Conservation (phyloP, 257 asterid species). For the Pogostemon cablin region DNA sequence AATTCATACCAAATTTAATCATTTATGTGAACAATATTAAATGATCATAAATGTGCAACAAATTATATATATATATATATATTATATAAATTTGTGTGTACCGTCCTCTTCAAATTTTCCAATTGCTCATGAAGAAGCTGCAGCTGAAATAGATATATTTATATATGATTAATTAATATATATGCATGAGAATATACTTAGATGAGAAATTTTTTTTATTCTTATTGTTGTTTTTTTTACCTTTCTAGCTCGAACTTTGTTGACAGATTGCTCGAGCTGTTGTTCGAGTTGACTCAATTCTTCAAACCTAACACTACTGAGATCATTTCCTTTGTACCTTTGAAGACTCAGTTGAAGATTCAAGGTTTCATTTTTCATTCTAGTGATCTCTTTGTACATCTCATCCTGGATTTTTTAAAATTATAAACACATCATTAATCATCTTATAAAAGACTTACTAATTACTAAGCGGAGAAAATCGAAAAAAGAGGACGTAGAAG, state of each 20-base stretch:
- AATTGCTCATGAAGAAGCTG: constrained; percentile 76
- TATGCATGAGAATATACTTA: too few species aligned
- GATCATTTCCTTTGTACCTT: constrained; percentile 70
- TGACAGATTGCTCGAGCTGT: constrained; percentile 57
- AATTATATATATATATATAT: background rate
- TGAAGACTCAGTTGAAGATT: constrained; percentile 73
- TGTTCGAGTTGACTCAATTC: constrained; percentile 64
- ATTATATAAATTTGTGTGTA: constrained; percentile 19
- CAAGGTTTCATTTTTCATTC: constrained; percentile 61
- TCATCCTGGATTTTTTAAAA: constrained; percentile 45
- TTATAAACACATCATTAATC: background rate
- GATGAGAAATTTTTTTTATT: too few species aligned
- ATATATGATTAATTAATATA: too few species aligned
- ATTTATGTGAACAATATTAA: background rate
- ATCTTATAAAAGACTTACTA: too few species aligned
- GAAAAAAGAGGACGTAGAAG: too few species aligned
- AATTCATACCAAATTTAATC: background rate
- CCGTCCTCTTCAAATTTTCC: constrained; percentile 80
- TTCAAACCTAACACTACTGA: constrained; percentile 54
- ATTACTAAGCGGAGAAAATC: too few species aligned
- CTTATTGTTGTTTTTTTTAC: constrained; percentile 32
- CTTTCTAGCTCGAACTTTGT: constrained; percentile 74
- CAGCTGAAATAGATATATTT: constrained; percentile 40
- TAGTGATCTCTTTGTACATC: constrained; percentile 45
- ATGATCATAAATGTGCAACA: background rate